Evolutionary conservation across 208 protist species (phyloP).

Genomic region (Zelonia costaricensis): DNA sequence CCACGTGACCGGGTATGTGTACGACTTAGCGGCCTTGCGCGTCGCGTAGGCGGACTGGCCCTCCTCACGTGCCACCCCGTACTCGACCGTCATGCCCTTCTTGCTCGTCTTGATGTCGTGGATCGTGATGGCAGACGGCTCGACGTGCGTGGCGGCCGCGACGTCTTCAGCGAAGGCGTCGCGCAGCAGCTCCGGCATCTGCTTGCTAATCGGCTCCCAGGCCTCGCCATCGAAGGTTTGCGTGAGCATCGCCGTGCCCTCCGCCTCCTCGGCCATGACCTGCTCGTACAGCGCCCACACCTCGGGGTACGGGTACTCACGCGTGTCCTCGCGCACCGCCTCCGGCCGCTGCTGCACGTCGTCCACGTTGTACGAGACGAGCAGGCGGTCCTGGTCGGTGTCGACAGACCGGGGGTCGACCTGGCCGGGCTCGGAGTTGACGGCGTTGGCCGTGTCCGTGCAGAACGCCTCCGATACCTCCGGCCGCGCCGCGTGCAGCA

Average conservation of each 20-base stretch:
- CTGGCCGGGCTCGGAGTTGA: slow-evolving; percentile 21
- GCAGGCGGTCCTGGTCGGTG: slow-evolving; percentile 40
- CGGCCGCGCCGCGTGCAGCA: slow-evolving; percentile 31
- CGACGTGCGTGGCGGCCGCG: slow-evolving; percentile 13
- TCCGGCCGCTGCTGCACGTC: slow-evolving; percentile 15
- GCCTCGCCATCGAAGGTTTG: slow-evolving; percentile 39
- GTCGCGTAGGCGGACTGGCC: slow-evolving; percentile 28
- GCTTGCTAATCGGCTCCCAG: slow-evolving; percentile 31
- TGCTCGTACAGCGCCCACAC: slow-evolving; percentile 50
- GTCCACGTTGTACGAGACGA: slow-evolving; percentile 47
- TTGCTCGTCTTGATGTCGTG: slow-evolving; percentile 28
- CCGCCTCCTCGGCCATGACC: slow-evolving; percentile 37
- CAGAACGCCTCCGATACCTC: slow-evolving; percentile 54
- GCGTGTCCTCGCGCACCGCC: slow-evolving; percentile 27
- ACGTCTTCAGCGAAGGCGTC: slow-evolving; percentile 32
- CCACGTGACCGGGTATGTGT: slow-evolving; percentile 22
- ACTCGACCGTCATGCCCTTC: slow-evolving; percentile 36
- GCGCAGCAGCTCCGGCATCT: slow-evolving; percentile 19
- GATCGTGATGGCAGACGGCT: slow-evolving; percentile 20
- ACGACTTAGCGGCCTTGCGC: slow-evolving; percentile 29
- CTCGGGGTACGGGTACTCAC: slow-evolving; percentile 38
- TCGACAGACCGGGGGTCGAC: slow-evolving; percentile 41
- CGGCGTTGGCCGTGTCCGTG: slow-evolving; percentile 40
- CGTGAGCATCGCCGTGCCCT: slow-evolving; percentile 23
- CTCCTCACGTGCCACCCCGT: slow-evolving; percentile 17